phyloP scores from a whole-genome alignment of 208 protist genomes.

The Leishmania major region DNA sequence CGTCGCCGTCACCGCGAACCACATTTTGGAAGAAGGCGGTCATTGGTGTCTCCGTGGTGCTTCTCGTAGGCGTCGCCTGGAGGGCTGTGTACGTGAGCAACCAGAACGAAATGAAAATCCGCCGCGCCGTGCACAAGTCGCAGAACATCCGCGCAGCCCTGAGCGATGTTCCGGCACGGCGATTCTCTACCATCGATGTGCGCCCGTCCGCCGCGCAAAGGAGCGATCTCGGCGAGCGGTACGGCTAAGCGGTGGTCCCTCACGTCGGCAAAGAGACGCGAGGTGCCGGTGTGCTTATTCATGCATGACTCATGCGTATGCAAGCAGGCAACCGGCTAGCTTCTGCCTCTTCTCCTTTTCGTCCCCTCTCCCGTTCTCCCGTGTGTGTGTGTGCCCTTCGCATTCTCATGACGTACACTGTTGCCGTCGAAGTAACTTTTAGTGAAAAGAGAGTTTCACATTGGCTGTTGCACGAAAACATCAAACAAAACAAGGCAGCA shows the following conservation, averaged over 20 bases:
- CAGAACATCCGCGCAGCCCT: slow-evolving; percentile 41
- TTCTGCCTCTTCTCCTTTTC: background rate
- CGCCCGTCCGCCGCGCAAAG: slow-evolving; percentile 22
- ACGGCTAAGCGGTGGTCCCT: background rate
- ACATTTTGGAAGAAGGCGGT: slow-evolving; percentile 28
- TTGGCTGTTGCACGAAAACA: background rate
- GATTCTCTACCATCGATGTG: slow-evolving; percentile 54
- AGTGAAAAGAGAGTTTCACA: background rate
- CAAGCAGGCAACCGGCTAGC: background rate
- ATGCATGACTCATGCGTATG: background rate
- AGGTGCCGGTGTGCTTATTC: background rate
- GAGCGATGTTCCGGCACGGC: slow-evolving; percentile 48
- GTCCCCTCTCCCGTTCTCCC: background rate
- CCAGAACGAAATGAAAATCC: slow-evolving; percentile 48
- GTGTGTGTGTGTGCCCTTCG: background rate
- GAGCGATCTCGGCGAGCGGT: slow-evolving; percentile 16
- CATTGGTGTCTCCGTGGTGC: slow-evolving; percentile 26
- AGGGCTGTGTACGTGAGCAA: slow-evolving; percentile 61
- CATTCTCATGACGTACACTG: background rate
- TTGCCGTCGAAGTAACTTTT: background rate
- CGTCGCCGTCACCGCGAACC: background rate
- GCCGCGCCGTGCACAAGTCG: slow-evolving; percentile 34
- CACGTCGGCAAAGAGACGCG: background rate
- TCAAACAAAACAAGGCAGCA: background rate
- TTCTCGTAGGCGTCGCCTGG: slow-evolving; percentile 46